phyloP scores from a whole-genome alignment of 495 filamentous ascomycete species.

The Beverwykella pulmonaria region DNA sequence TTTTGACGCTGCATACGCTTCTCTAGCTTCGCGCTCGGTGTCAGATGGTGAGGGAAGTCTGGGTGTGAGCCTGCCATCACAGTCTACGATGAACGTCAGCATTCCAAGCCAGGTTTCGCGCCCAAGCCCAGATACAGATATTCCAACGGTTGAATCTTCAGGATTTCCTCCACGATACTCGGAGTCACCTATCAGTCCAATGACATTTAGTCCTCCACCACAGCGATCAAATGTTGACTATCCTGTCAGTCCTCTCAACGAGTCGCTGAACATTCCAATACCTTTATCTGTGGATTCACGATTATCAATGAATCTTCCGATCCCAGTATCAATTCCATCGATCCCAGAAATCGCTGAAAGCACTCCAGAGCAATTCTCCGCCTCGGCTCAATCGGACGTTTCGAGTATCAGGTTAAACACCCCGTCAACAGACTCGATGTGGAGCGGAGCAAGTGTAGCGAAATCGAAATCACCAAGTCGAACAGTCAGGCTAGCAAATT shows the following conservation, averaged over 20 bases:
- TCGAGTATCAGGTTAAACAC: slow-evolving; percentile 23
- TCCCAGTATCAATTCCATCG: slow-evolving; percentile 1
- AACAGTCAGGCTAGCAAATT: slow-evolving; percentile 26
- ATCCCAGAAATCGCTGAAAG: slow-evolving; percentile 26
- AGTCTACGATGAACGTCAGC: slow-evolving; percentile 20
- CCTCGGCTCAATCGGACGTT: slow-evolving; percentile 14
- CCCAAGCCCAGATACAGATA: slow-evolving; percentile 4
- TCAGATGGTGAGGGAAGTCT: slow-evolving; percentile 17
- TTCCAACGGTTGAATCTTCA: not conserved
- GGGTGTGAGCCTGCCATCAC: slow-evolving; percentile 22
- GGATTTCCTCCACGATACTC: slow-evolving; percentile 21
- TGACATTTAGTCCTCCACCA: not conserved
- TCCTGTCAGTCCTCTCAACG: slow-evolving; percentile 32
- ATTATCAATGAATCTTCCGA: slow-evolving; percentile 9
- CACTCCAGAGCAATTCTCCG: slow-evolving; percentile 3
- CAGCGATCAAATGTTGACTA: slow-evolving; percentile 12
- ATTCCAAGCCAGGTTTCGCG: slow-evolving; percentile 11
- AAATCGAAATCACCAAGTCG: slow-evolving; percentile 27
- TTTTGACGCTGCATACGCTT: slow-evolving; percentile 23
- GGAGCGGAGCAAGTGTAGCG: slow-evolving; percentile 15
- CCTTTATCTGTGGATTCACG: not conserved
- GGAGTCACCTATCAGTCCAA: slow-evolving; percentile 26
- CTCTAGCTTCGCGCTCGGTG: slow-evolving; percentile 1
- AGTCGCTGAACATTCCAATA: slow-evolving; percentile 34
- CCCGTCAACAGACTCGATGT: slow-evolving; percentile 24